phyloP scores from a whole-genome alignment of 208 protist genomes.

The Novymonas esmeraldas region DNA sequence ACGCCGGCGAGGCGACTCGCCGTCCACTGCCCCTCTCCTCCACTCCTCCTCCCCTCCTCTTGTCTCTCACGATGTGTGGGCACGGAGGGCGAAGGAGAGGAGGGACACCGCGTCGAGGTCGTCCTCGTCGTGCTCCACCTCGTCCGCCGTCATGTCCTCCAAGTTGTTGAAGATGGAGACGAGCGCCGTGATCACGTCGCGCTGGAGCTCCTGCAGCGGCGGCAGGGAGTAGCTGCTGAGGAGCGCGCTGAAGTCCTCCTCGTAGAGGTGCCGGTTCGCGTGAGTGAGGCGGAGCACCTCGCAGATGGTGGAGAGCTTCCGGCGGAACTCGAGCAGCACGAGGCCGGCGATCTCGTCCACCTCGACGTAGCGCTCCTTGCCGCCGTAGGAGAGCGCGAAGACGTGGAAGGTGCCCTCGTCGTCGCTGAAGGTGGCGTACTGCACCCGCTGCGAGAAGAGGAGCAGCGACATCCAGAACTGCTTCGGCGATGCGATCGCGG shows the following conservation, averaged over 20 bases:
- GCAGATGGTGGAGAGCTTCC: conserved; percentile 61
- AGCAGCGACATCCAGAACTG: conserved; percentile 79
- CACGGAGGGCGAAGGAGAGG: conserved; percentile 60
- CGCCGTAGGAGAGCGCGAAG: conserved; percentile 68
- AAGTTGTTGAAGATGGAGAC: conserved; percentile 72
- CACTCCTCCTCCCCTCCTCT: not conserved
- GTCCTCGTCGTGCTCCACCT: conserved; percentile 84
- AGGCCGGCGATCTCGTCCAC: conserved; percentile 61
- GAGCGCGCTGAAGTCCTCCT: conserved; percentile 54
- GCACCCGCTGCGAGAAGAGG: conserved; percentile 56
- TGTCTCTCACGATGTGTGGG: not conserved
- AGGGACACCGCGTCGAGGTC: conserved; percentile 75
- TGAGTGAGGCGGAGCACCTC: conserved; percentile 62
- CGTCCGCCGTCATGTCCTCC: conserved; percentile 63
- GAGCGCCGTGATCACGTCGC: conserved; percentile 69
- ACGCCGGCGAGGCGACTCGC: too few species aligned
- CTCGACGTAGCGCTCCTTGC: conserved; percentile 68
- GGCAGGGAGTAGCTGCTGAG: conserved; percentile 44
- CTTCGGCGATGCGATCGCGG: conserved; percentile 55
- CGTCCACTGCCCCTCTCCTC: too few species aligned
- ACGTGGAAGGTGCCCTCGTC: conserved; percentile 76
- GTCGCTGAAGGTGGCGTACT: conserved; percentile 75
- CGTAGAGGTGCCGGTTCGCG: conserved; percentile 52
- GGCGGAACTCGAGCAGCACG: conserved; percentile 72
- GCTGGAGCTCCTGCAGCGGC: conserved; percentile 59